These are phyloP conservation scores for Gilbertella persicaria DNA, from an alignment of 371 early-diverging fungal species.

Conservation along the genomic window DNA sequence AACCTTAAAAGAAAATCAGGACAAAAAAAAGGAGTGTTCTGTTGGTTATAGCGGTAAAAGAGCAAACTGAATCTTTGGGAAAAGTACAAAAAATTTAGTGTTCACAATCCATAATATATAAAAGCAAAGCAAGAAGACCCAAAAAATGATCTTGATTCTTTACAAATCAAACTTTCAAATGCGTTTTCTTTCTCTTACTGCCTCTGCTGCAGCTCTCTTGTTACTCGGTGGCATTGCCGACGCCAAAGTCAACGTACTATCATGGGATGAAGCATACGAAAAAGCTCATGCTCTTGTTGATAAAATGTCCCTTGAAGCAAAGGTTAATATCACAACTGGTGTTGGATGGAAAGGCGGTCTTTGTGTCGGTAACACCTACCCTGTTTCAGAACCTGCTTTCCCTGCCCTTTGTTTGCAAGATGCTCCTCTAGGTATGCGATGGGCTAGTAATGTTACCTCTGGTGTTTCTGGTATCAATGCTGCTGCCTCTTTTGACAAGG, in stretches of 20 bases:
- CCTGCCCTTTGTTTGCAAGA: constrained; percentile 62
- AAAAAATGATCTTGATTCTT: neutral
- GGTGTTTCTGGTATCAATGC: constrained; percentile 56
- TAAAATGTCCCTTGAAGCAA: constrained; percentile 40
- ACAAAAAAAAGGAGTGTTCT: neutral
- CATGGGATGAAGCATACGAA: constrained; percentile 42
- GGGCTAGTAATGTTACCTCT: constrained; percentile 39
- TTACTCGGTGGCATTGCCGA: neutral
- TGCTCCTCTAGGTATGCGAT: constrained; percentile 56
- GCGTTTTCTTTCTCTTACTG: neutral
- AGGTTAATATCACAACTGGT: constrained; percentile 49
- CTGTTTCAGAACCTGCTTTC: constrained; percentile 30
- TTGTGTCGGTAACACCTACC: constrained; percentile 56
- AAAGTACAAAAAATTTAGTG: neutral
- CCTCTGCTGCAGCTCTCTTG: neutral
- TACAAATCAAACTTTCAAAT: neutral
- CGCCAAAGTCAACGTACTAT: neutral
- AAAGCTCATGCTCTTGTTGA: constrained; percentile 33
- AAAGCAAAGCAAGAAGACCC: neutral
- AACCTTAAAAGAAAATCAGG: neutral
- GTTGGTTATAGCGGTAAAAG: too few species aligned
- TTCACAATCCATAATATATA: neutral
- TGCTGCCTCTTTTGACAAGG: constrained; percentile 57
- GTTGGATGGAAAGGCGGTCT: constrained; percentile 38
- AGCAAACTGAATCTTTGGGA: too few species aligned